Percentiles rank a stretch among this genome's conserved stretches.
phyloP scores from a whole-genome alignment of 2,329 filamentous ascomycete species.

The Ophiocordyceps sinensis region DNA sequence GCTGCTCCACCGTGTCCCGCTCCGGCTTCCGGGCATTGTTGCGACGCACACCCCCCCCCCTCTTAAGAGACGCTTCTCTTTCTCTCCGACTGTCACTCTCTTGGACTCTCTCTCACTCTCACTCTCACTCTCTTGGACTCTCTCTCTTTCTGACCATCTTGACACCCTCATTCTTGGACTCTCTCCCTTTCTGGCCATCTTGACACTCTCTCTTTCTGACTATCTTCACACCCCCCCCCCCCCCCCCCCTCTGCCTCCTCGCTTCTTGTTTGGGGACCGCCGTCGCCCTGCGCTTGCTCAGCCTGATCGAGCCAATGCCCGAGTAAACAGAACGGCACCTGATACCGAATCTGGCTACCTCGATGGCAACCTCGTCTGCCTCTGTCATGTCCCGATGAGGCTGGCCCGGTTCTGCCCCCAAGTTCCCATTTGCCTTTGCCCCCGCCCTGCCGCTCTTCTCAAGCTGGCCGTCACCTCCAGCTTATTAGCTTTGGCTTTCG shows the following conservation, averaged over 20 bases:
- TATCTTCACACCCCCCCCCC: no score
- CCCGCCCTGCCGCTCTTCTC: slow-evolving; percentile 28
- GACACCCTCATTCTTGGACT: no score
- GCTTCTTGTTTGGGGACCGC: no score
- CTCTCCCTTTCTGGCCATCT: no score
- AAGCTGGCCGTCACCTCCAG: slow-evolving; percentile 33
- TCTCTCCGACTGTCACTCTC: no score
- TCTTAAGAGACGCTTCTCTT: no score
- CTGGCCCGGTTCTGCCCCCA: slow-evolving; percentile 24
- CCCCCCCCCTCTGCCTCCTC: background rate
- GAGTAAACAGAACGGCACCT: slow-evolving; percentile 4
- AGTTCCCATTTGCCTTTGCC: slow-evolving; percentile 27
- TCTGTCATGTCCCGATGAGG: slow-evolving; percentile 28
- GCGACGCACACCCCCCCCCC: background rate
- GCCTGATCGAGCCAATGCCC: slow-evolving; percentile 5
- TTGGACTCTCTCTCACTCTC: no score
- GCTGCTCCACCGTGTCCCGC: slow-evolving; percentile 6
- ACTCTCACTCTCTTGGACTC: no score
- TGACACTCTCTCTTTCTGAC: no score
- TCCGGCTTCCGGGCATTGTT: slow-evolving; percentile 6
- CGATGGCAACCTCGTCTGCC: background rate
- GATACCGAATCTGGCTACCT: slow-evolving; percentile 6
- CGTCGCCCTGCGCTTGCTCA: slow-evolving; percentile 2
- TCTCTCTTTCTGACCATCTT: no score
- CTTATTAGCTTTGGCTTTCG: slow-evolving; percentile 14